phyloP scores from a whole-genome alignment of 164 flowering plant genomes.

The Chimonanthus praecox region DNA sequence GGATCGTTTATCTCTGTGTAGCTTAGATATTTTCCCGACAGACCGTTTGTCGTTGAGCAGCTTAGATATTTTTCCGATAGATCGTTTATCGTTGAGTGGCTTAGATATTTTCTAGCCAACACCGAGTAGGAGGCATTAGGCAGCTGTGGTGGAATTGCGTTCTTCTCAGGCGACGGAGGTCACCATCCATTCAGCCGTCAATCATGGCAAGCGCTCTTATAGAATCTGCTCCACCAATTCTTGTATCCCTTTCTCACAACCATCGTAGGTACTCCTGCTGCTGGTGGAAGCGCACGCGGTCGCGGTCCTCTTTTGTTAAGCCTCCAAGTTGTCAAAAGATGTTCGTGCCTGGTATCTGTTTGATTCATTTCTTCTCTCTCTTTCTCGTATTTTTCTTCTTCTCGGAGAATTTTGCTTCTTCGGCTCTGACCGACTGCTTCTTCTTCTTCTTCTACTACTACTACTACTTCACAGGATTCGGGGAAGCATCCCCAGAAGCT shows the following conservation, averaged over 20 bases:
- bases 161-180: not conserved
- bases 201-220: not conserved
- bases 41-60: not conserved
- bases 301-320: conserved; percentile 18
- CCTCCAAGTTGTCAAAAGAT: conserved; percentile 62
- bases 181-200: not conserved
- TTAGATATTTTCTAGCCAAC: not conserved
- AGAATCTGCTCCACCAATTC: conserved; percentile 12
- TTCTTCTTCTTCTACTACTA: too few relatives aligned
- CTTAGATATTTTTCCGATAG: not conserved
- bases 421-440: too few relatives aligned
- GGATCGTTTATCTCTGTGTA: not conserved
- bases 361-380: not conserved
- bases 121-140: not conserved
- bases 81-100: not conserved
- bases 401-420: not conserved
- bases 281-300: conserved; percentile 13
- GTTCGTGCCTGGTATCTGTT: conserved; percentile 76
- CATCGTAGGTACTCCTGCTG: conserved; percentile 23
- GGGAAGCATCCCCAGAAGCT: conserved; percentile 90
- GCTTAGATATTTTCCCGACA: not conserved
- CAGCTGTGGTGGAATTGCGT: not conserved
- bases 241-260: conserved; percentile 28
- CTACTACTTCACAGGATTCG: conserved; percentile 51
- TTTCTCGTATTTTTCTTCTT: not conserved